Conservation (phyloP, 2,329 filamentous ascomycete species). For the Penicillium sp. region DNA sequence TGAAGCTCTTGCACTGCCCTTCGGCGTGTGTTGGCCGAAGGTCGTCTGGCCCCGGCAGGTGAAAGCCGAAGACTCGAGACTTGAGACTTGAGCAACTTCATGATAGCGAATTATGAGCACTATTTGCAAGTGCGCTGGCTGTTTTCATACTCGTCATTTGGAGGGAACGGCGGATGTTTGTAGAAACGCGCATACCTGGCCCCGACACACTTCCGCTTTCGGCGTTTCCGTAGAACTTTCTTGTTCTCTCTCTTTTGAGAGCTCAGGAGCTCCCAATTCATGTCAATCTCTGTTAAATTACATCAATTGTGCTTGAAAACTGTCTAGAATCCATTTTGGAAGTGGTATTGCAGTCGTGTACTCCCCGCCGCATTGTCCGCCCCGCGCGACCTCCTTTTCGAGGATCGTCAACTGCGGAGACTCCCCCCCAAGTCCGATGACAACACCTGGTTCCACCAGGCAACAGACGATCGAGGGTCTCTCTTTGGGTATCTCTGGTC, state of each 20-base stretch:
- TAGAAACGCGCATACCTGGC: constrained; percentile 6
- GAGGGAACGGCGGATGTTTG: not conserved
- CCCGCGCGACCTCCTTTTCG: constrained; percentile 22
- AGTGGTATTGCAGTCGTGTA: not conserved
- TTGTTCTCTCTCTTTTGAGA: not conserved
- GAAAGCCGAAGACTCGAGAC: not conserved
- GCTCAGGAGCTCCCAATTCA: not conserved
- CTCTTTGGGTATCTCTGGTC: constrained; percentile 1
- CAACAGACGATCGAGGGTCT: constrained; percentile 1
- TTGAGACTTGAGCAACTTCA: no score
- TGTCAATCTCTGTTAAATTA: not conserved
- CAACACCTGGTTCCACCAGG: constrained; percentile 12
- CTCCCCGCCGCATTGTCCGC: constrained; percentile 18
- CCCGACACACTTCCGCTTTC: constrained; percentile 10
- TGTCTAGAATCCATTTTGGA: not conserved
- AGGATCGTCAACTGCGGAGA: constrained; percentile 24
- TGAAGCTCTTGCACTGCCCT: not conserved
- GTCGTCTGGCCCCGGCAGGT: not conserved
- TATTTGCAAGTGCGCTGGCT: not conserved
- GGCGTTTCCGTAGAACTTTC: not conserved
- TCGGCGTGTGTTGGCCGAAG: not conserved
- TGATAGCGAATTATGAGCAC: not conserved
- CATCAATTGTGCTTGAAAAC: not conserved
- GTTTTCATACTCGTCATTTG: constrained; percentile 3
- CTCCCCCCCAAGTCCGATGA: constrained; percentile 20